Evolutionary conservation across 495 filamentous ascomycete genomes (phyloP).

Genomic region (Penicillium dipodomyicola): DNA sequence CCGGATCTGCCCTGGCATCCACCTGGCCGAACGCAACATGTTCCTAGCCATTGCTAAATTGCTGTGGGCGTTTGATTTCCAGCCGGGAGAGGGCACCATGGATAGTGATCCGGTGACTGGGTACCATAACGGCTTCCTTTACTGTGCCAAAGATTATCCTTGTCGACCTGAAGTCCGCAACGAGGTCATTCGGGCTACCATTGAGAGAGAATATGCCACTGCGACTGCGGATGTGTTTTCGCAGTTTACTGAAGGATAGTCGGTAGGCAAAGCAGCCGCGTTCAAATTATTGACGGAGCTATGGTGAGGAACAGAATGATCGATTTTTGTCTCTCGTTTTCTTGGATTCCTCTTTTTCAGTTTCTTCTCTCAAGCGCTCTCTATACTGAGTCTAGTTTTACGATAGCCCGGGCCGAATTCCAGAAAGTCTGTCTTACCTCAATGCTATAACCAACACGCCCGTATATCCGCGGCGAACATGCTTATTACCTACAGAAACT

Average conservation of each 20-base stretch:
- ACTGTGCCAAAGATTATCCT: slow-evolving; percentile 27
- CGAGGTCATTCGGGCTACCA: neutral
- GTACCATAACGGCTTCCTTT: slow-evolving; percentile 36
- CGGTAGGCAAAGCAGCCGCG: no score
- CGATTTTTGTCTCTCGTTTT: neutral
- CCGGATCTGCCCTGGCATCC: neutral
- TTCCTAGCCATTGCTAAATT: neutral
- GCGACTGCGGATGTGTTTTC: neutral
- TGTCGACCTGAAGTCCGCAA: slow-evolving; percentile 5
- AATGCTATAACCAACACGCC: no score
- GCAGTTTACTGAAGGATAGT: neutral
- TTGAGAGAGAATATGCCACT: neutral
- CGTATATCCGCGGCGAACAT: neutral
- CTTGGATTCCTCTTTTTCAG: no score
- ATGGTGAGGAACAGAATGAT: neutral
- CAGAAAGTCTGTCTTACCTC: no score
- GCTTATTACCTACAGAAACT: neutral
- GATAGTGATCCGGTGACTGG: slow-evolving; percentile 9
- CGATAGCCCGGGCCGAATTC: no score
- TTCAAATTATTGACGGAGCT: neutral
- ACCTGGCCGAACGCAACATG: neutral
- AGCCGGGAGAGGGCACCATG: neutral
- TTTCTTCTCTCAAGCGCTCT: neutral
- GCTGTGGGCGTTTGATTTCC: neutral
- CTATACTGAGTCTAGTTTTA: no score